Evolutionary conservation across 2,329 filamentous ascomycete genomes (phyloP).

Genomic region (Blumeria hordei): DNA sequence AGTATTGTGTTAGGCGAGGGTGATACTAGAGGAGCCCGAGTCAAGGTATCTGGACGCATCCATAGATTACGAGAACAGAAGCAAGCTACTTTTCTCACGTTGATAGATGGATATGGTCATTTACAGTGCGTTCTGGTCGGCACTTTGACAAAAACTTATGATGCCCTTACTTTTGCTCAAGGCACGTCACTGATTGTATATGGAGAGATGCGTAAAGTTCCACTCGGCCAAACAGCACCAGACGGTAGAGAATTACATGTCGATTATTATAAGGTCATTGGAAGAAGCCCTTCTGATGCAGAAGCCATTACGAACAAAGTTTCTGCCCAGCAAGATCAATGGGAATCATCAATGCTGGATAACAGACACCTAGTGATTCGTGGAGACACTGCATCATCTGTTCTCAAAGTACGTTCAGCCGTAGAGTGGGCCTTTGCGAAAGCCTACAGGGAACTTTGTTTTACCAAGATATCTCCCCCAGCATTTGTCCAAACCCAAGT

Average conservation of each 20-base stretch:
- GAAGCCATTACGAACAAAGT: constrained; percentile 54
- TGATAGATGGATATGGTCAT: constrained; percentile 62
- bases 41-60: constrained; percentile 61
- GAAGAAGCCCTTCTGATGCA: constrained; percentile 44
- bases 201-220: constrained; percentile 44
- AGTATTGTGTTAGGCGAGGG: constrained; percentile 34
- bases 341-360: constrained; percentile 25
- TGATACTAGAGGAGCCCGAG: constrained; percentile 40
- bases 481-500: constrained; percentile 68
- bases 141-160: constrained; percentile 54
- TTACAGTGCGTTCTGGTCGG: constrained; percentile 66
- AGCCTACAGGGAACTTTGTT: constrained; percentile 35
- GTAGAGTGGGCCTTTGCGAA: constrained; percentile 43
- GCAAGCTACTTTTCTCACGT: constrained; percentile 64
- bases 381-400: constrained; percentile 39
- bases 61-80: constrained; percentile 65
- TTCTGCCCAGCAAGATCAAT: constrained; percentile 38
- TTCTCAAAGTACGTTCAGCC: constrained; percentile 48
- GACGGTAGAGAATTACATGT: constrained; percentile 47
- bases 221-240: constrained; percentile 39
- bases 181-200: constrained; percentile 45
- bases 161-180: constrained; percentile 43
- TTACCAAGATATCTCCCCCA: constrained; percentile 49
- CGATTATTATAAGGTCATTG: constrained; percentile 45
- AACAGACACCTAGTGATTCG: constrained; percentile 48